phyloP scores from a whole-genome alignment of 2,329 filamentous ascomycete species.

The Stemphylium beticola region DNA sequence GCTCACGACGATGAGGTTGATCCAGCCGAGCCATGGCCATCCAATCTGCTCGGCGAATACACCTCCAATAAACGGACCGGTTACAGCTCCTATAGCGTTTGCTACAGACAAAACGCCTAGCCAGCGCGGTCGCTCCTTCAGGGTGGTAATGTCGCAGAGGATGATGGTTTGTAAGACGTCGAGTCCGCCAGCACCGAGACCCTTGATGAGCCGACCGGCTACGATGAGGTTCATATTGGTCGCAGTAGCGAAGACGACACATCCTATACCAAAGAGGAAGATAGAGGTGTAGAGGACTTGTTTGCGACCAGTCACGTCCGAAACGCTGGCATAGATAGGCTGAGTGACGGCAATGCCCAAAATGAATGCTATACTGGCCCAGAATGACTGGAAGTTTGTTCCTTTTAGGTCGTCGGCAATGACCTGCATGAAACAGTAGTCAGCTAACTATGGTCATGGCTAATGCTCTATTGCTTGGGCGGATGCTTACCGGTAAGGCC shows the following conservation, averaged over 20 bases:
- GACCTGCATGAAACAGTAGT: not conserved
- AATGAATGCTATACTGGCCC: constrained; percentile 63
- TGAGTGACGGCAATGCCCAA: constrained; percentile 27
- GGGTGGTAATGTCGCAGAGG: constrained; percentile 61
- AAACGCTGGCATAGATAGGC: constrained; percentile 38
- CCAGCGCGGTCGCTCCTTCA: constrained; percentile 54
- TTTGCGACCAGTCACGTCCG: constrained; percentile 35
- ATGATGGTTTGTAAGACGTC: constrained; percentile 57
- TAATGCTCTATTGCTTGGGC: no score
- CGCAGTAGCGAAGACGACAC: constrained; percentile 55
- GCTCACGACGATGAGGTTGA: constrained; percentile 51
- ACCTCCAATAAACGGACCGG: constrained; percentile 59
- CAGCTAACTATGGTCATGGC: no score
- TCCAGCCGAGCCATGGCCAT: constrained; percentile 57
- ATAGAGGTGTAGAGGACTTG: constrained; percentile 26
- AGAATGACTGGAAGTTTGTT: constrained; percentile 49
- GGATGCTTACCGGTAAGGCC: not conserved
- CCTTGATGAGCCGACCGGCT: constrained; percentile 58
- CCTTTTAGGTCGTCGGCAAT: not conserved
- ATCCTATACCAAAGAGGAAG: constrained; percentile 53
- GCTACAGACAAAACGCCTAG: constrained; percentile 56
- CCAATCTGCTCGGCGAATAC: constrained; percentile 48
- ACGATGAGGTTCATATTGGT: constrained; percentile 58
- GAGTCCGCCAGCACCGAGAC: constrained; percentile 59
- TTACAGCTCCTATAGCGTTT: constrained; percentile 58